Evolutionary conservation across 139 green algal genomes (phyloP), one percentile per base, ranked within the genome.

Genomic region (Chlamydomonas sp.): DNA sequence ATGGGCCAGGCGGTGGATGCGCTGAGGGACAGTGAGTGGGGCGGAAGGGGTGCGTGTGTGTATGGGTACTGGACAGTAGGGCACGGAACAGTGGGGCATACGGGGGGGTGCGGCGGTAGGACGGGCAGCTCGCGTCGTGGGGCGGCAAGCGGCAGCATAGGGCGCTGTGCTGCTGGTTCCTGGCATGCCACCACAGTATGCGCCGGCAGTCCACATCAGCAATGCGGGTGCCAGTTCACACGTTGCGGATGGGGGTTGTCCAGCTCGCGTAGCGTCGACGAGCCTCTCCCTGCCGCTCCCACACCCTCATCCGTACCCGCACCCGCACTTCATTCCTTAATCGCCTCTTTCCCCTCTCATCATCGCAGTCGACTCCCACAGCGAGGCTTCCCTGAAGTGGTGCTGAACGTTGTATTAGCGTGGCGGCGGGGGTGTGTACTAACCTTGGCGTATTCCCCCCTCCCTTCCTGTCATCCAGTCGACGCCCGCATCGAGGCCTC

Each of bases 1-100:
- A 64, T 87, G 83, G 83, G 83, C 10, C 72, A 80, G 73, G 83
- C 83, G 5, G 83, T 87, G 62, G 83, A 87, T 17, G 57, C 83
- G 63, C 84, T 88, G 74, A 63, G 74, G 18, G 84, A 88, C 66
- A 57, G 84, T 88, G 84, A 88, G 84, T 88, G 59, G 9, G 6
- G 72, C 60, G 72, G 20, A 20, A 73, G 67, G 68, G 49, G n/a
- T 5, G n/a, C 63, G 9, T 31, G 20, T 63, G 49, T 17, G n/a
- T 61, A 20, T 12, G 64, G 3, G 6, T 57, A 58, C 58, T 9
- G 57, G 9, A 9, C 15, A 58, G 76, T 18, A 3, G 58, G 9
- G 58, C 58, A 66, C 58, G 76, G 76, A 9, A 31, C 20, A 10
- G 63, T 15, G 3, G 63, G 17, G 5, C 62, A 20, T 14, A 76